Evolutionary conservation across 2,329 filamentous ascomycete genomes (phyloP), one percentile per base, ranked within the genome.

Genomic region (Fusarium euwallaceae): DNA sequence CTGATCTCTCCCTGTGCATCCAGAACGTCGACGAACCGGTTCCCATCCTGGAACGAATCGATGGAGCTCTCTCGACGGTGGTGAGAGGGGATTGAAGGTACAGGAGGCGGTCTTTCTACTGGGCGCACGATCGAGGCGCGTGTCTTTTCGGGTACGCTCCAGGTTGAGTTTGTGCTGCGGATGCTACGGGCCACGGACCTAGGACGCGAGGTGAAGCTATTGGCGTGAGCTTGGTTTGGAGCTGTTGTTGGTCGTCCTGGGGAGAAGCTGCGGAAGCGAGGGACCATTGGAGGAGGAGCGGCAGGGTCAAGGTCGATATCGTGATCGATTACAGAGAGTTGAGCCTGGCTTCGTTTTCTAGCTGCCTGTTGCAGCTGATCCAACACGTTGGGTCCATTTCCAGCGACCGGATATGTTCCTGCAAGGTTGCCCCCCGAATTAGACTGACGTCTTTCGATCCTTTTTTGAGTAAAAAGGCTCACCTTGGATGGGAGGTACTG

Each of bases 1-100:
- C 80, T 86, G 43, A 91, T 82, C 29, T 84, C 86, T 1, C 88
- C 88, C 69, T 89, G 87, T 0, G 89, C 90, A 72, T 92, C 90
- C 3, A 92, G 82, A 1, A 92, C 79, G 71, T 92, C 89, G 56
- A 91, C 84, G 65, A 74, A 78, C 0, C 76, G 74, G 55, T 27
- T 17, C 39, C 43, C 74, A 36, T 69, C 62, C 16, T 69, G 68
- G 14, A 61, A 67, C 3, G 76, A 78, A 51, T 75, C 77, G 16
- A 67, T 4, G 8, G 48, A 79, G 56, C 70, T 70, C 14, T 70
- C 64, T 37, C 69, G 77, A 5, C 72, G 73, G 29, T 76, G 76
- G n/a, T 75, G 73, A 4, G 64, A 64, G 0, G 77, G 75, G 1
- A 79, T 78, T 2, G 70, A 60, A 1, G 77, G 78, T 1, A 79